These are phyloP conservation scores for Puccinia triticina DNA, from an alignment of 1,284 basidiomycete species.

Conservation along the genomic window DNA sequence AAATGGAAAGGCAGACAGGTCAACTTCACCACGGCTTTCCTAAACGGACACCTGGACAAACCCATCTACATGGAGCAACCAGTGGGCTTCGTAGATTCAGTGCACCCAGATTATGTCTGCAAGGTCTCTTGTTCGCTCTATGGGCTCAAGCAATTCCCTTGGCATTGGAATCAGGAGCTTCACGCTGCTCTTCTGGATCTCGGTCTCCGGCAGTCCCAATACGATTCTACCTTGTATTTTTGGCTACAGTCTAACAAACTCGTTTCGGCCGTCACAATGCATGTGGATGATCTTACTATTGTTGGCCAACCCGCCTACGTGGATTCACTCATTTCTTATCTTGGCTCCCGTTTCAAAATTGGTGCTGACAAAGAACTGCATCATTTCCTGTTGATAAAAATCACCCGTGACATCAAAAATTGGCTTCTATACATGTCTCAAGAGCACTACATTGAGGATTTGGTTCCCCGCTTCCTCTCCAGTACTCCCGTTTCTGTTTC, in stretches of 20 bases:
- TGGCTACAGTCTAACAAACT: not conserved
- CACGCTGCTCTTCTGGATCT: no score
- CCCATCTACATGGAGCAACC: slow-evolving; percentile 15
- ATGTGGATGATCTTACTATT: not conserved
- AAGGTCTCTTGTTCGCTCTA: no score
- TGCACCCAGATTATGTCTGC: not conserved
- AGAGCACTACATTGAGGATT: no score
- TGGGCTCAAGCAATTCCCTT: no score
- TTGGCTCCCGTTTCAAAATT: no score
- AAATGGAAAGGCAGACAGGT: not conserved
- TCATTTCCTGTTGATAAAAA: not conserved
- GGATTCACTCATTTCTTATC: not conserved
- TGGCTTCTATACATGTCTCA: no score
- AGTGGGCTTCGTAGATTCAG: not conserved
- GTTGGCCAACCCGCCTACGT: not conserved
- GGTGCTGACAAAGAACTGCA: not conserved
- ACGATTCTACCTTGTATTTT: not conserved
- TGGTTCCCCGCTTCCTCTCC: no score
- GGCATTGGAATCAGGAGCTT: no score
- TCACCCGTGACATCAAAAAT: not conserved
- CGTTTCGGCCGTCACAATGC: not conserved
- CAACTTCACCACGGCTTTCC: slow-evolving; percentile 5
- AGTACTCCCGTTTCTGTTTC: no score
- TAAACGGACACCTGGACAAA: slow-evolving; percentile 18
- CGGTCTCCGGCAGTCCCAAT: not conserved